Percentiles rank a stretch among this genome's conserved stretches.
Conservation (phyloP, 2,329 filamentous ascomycete genomes). For the Chalaropsis thielavioides region DNA sequence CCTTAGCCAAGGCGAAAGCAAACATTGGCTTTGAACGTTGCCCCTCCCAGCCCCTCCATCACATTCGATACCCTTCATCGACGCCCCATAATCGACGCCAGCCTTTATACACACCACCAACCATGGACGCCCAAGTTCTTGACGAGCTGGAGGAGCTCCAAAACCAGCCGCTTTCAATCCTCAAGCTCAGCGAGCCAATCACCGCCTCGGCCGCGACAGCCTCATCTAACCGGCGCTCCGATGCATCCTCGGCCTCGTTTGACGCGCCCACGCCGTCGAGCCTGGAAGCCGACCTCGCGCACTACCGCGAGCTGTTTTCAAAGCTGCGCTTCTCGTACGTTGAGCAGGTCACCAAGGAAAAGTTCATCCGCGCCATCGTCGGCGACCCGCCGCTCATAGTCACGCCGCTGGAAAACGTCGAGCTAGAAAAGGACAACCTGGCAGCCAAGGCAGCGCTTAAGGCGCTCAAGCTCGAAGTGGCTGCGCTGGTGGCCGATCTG, state of each 20-base stretch:
- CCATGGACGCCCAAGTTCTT: slow-evolving; percentile 30
- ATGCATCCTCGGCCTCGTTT: slow-evolving; percentile 50
- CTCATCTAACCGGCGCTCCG: slow-evolving; percentile 42
- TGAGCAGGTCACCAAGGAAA: slow-evolving; percentile 97
- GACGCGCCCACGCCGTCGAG: slow-evolving; percentile 59
- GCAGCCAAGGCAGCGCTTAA: slow-evolving; percentile 63
- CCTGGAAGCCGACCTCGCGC: slow-evolving; percentile 67
- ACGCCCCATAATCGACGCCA: slow-evolving; percentile 5
- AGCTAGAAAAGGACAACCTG: slow-evolving; percentile 54
- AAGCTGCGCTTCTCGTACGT: slow-evolving; percentile 96
- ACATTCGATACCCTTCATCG: neutral
- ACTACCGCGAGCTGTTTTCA: slow-evolving; percentile 90
- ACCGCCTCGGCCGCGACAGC: slow-evolving; percentile 34
- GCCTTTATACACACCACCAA: no score
- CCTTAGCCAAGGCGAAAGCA: slow-evolving; percentile 27
- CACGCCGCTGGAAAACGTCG: slow-evolving; percentile 64
- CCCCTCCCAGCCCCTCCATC: neutral
- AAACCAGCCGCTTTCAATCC: slow-evolving; percentile 50
- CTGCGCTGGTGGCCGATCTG: slow-evolving; percentile 55
- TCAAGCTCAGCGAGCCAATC: slow-evolving; percentile 63
- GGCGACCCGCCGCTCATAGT: slow-evolving; percentile 81
- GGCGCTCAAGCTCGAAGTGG: slow-evolving; percentile 64
- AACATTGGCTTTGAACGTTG: slow-evolving; percentile 25
- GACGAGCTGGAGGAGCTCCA: slow-evolving; percentile 39
- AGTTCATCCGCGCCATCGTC: slow-evolving; percentile 85